Base-by-base conservation (phyloP, 2,329 filamentous ascomycete species). In the Teratosphaeria gauchensis region DNA sequence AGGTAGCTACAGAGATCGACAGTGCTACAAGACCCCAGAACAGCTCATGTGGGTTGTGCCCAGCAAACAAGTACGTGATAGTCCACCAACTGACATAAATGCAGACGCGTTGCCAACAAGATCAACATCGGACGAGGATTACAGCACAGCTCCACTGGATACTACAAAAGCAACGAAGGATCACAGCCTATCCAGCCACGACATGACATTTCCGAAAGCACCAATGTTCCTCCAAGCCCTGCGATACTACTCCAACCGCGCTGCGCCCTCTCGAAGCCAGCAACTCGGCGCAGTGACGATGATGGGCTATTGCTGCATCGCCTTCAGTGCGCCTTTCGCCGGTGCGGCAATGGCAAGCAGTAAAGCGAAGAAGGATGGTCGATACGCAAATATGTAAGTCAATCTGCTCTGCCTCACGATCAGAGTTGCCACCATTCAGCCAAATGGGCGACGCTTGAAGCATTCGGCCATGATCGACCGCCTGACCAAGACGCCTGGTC, bases 141-240 rank as follows among this genome's bases (percentile, higher is more conserved):
- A n/a, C 42, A 48, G 42, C 16, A 48, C 42, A 48, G n/a, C 19
- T 48, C n/a, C n/a, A 5, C 7, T 2, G 12, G 11, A 42, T 9
- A 48, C 16, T 48, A 48, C 19, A 19, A 48, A 48, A 21, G n/a
- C 42, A n/a, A 48, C 19, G 4, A 8, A 8, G 19, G 3, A 3
- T 4, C 4, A 19, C 5, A 21, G 19, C 19, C 11, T 11, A 48
- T 48, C 42, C 24, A 8, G 12, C 11, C 9, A 58, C 1, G 55
- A 80, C 58, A 90, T 92, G 68, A 83, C 87, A 0, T 74, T 89
- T 30, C 64, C 60, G 57, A 60, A 55, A 32, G 54, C 61, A 55
- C 61, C 63, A 21, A 52, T 64, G 42, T 56, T 67, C 32, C 51
- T 62, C 14, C 68, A 67, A 61, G 62, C 68, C 11, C 46, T 66